These are phyloP conservation scores for Begonia masoniana DNA, from an alignment of 306 rosid species.

Conservation along the genomic window DNA sequence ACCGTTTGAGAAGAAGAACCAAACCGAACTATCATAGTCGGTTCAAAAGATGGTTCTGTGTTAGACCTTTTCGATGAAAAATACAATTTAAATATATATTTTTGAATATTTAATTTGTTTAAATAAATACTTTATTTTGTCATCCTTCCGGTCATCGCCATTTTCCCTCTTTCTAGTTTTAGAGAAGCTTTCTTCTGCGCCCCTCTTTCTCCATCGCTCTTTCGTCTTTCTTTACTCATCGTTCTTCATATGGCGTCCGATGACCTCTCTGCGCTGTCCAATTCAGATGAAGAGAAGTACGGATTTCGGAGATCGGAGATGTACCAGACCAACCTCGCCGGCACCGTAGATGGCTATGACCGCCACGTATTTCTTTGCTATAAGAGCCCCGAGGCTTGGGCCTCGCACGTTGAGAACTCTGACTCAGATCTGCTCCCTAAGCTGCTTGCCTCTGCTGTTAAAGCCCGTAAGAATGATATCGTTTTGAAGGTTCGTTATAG, in stretches of 20 bases:
- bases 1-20: too few species aligned
- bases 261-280: conserved; percentile 2
- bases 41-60: too few species aligned
- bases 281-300: conserved; percentile 31
- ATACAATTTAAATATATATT: too few species aligned
- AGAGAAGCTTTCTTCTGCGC: conserved; percentile 1
- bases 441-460: conserved; percentile 33
- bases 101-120: too few species aligned
- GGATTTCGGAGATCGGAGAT: conserved; percentile 86
- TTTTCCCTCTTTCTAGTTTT: neutral
- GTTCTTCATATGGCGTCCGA: conserved; percentile 34
- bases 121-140: too few species aligned
- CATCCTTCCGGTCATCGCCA: too few species aligned
- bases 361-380: conserved; percentile 88
- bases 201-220: conserved; percentile 4
- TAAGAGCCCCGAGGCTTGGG: conserved; percentile 58
- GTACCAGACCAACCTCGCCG: conserved; percentile 52
- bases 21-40: too few species aligned
- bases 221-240: too few species aligned
- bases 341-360: conserved; percentile 59
- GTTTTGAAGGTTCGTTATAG: neutral
- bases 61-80: too few species aligned
- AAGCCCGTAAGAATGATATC: conserved; percentile 42
- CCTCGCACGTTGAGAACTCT: conserved; percentile 54
- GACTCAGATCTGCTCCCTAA: conserved; percentile 65